A percentile compares a stretch with the other conserved stretches of the same genome.
phyloP scores from a whole-genome alignment of 2,329 filamentous ascomycete species.

The Anisogramma anomala region DNA sequence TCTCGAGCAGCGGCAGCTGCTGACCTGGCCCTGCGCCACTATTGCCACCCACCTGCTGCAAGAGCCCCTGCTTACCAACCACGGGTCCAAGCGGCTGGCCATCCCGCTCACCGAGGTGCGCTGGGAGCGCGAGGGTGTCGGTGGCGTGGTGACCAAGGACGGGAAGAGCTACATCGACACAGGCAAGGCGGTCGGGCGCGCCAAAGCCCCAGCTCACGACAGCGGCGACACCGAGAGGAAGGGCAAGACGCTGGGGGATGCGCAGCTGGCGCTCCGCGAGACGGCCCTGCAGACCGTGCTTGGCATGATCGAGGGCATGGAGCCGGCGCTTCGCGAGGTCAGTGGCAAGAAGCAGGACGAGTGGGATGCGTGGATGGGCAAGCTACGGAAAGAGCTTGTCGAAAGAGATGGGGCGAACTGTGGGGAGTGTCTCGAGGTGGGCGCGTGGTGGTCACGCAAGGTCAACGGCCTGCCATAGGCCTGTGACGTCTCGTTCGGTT shows the following conservation, averaged over 20 bases:
- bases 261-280: constrained; percentile 61
- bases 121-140: constrained; percentile 72
- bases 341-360: constrained; percentile 84
- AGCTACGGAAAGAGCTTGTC: constrained; percentile 76
- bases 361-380: constrained; percentile 81
- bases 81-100: constrained; percentile 68
- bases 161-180: constrained; percentile 49
- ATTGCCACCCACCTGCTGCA: constrained; percentile 69
- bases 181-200: constrained; percentile 28
- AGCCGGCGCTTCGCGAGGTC: constrained; percentile 68
- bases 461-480: constrained; percentile 13
- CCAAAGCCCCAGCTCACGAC: constrained; percentile 23
- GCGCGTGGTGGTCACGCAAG: constrained; percentile 86
- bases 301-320: constrained; percentile 73
- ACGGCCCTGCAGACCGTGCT: constrained; percentile 74
- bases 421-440: constrained; percentile 77
- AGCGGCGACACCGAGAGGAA: constrained; percentile 24
- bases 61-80: constrained; percentile 57
- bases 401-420: constrained; percentile 66
- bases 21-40: constrained; percentile 65
- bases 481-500: no score
- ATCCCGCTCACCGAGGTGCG: constrained; percentile 74
- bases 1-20: constrained; percentile 58
- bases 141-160: constrained; percentile 49
- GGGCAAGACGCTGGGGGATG: constrained; percentile 46